Percentiles rank a stretch among this genome's conserved stretches.
These are phyloP conservation scores for Aspergillus bridgeri DNA, from an alignment of 495 filamentous ascomycete genomes.

Conservation along the genomic window DNA sequence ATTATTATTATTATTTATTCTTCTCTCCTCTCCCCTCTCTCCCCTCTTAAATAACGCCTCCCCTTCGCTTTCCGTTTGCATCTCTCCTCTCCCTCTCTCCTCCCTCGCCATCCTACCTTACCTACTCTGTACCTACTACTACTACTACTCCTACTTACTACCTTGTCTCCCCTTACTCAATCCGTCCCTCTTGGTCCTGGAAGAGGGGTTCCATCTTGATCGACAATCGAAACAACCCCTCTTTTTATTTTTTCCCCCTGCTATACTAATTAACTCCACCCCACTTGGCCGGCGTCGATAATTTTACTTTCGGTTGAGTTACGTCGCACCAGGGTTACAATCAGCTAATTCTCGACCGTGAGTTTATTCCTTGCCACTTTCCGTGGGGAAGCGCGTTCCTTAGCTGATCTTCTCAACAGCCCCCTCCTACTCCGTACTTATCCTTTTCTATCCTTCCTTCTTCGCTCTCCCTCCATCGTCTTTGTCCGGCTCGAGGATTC, in stretches of 20 bases:
- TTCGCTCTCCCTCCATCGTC: slow-evolving; percentile 7
- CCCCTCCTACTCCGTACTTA: slow-evolving; percentile 3
- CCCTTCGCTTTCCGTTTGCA: slow-evolving; percentile 3
- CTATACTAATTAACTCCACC: neutral
- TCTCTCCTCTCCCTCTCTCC: slow-evolving; percentile 6
- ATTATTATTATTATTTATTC: slow-evolving; percentile 1
- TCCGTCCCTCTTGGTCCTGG: no score
- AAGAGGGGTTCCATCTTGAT: neutral
- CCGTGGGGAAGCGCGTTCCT: neutral
- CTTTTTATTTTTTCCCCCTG: slow-evolving; percentile 6
- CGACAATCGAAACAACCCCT: neutral
- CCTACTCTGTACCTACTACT: no score
- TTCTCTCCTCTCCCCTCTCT: slow-evolving; percentile 7
- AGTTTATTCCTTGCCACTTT: neutral
- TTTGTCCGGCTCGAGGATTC: neutral
- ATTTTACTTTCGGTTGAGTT: neutral
- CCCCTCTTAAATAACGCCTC: slow-evolving; percentile 16
- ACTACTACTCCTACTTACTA: no score
- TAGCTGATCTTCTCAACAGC: neutral
- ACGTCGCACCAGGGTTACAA: neutral
- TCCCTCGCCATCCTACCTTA: neutral
- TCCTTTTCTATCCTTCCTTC: neutral
- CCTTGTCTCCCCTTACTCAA: neutral
- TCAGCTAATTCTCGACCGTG: neutral
- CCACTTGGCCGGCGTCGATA: neutral